These are phyloP conservation scores for Xerocomellus intermedius DNA, from an alignment of 768 basidiomycete species.

Conservation along the genomic window DNA sequence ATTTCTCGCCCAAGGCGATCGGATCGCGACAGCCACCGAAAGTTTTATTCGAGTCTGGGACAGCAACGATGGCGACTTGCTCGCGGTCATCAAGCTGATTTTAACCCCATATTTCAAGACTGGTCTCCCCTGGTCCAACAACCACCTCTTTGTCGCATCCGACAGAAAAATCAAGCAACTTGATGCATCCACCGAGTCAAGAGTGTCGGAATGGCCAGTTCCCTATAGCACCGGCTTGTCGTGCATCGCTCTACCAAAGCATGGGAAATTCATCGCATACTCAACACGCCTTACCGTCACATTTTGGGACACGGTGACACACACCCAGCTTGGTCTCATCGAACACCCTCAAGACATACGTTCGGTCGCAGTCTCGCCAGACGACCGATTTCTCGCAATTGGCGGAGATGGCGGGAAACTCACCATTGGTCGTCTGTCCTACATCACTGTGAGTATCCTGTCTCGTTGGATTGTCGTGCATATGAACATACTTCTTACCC, in stretches of 20 bases:
- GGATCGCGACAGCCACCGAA: too few species aligned
- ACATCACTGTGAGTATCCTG: too few species aligned
- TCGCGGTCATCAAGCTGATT: too few species aligned
- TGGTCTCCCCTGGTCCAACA: not conserved
- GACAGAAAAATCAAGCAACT: not conserved
- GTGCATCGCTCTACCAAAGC: not conserved
- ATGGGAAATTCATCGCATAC: not conserved
- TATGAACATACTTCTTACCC: too few species aligned
- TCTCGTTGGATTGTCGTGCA: too few species aligned
- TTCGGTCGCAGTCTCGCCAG: not conserved
- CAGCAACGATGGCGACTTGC: too few species aligned
- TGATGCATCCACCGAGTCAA: not conserved
- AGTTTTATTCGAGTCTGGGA: too few species aligned
- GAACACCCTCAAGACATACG: not conserved
- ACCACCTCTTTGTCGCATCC: not conserved
- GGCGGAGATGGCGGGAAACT: not conserved
- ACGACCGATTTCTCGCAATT: not conserved
- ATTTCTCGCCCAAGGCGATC: too few species aligned
- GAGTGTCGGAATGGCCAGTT: not conserved
- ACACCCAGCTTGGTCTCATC: not conserved
- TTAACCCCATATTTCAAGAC: too few species aligned
- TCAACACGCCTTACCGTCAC: not conserved
- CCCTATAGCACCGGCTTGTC: not conserved
- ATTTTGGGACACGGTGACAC: not conserved
- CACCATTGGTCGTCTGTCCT: too few species aligned